Base-by-base conservation (phyloP, 129 eudicot genomes). In the Calendula officinalis region DNA sequence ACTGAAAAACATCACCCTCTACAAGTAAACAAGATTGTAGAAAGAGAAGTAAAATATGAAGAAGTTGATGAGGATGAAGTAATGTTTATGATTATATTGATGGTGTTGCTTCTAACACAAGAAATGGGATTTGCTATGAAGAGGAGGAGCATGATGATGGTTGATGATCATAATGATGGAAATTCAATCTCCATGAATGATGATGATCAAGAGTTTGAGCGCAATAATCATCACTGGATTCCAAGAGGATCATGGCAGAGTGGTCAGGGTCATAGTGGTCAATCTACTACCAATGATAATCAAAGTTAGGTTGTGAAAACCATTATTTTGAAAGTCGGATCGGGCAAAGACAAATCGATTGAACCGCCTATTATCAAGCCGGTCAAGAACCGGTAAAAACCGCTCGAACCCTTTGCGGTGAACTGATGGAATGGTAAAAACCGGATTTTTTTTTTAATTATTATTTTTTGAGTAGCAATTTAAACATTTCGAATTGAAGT, bases 191-290 rank as follows among this genome's bases (percentile, higher is more conserved):
- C 80, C 7, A 49, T 27, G 5, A 10, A 46, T 22, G 10, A 22
- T 22, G 10, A 22, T 22, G 70, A 75, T 60, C 75, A 61, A 43
- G 60, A 75, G 56, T 2, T 67, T 43, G 78, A 67, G 16, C 69
- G 68, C 15, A 72, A 38, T 34, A 77, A 77, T 43, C 82, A 77
- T 36, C 82, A 78, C 44, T 61, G 64, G 60, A 78, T 78, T 57
- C 82, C 82, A 67, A 66, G 78, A 73, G 74, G 77, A 52, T 60
- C 73, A 51, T 78, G 82, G 82, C 60, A 51, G 41, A 64, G 72
- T 65, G 77, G 75, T 68, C 45, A 60, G 43, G 62, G 54, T 66
- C 52, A 67, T 49, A 66, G 52, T 66, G 55, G 73, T 52, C 69
- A 52, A 53, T 52, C 64, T 35, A 38, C 49, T 51, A 60, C 67